Conservation (phyloP, 129 eudicot species). For the Chrysanthemum seticuspe region DNA sequence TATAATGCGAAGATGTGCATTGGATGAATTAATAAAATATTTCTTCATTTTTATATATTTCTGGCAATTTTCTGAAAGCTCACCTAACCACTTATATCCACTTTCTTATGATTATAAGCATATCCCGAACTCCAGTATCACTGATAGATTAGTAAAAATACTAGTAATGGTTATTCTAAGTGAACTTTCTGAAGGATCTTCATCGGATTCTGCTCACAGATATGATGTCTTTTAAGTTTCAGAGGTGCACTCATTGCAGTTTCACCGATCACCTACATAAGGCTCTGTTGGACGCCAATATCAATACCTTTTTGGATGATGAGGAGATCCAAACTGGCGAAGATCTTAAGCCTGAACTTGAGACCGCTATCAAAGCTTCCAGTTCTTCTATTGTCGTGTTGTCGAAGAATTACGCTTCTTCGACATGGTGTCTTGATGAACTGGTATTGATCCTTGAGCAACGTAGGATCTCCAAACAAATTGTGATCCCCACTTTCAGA, state of each 20-base stretch:
- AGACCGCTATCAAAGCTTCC: constrained; percentile 4
- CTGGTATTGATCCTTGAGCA: constrained; percentile 8
- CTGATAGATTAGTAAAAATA: too few species aligned
- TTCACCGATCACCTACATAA: constrained; percentile 18
- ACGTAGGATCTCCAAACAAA: not conserved
- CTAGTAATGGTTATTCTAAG: not conserved
- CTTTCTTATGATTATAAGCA: too few species aligned
- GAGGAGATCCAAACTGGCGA: not conserved
- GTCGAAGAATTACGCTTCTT: constrained; percentile 13
- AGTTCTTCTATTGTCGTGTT: constrained; percentile 3
- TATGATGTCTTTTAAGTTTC: constrained; percentile 12
- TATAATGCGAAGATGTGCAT: too few species aligned
- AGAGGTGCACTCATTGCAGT: constrained; percentile 14
- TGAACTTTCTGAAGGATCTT: not conserved
- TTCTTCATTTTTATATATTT: too few species aligned
- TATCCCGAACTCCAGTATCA: too few species aligned
- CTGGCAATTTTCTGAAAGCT: too few species aligned
- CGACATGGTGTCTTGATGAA: constrained; percentile 6
- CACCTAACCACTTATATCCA: too few species aligned
- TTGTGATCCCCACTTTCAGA: constrained; percentile 9
- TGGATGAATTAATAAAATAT: too few species aligned
- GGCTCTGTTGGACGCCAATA: not conserved
- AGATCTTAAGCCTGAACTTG: not conserved
- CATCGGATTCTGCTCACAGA: not conserved
- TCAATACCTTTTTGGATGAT: constrained; percentile 3